These are phyloP conservation scores for Citrullus mucosospermus DNA, from an alignment of 306 rosid genomes.

Conservation along the genomic window DNA sequence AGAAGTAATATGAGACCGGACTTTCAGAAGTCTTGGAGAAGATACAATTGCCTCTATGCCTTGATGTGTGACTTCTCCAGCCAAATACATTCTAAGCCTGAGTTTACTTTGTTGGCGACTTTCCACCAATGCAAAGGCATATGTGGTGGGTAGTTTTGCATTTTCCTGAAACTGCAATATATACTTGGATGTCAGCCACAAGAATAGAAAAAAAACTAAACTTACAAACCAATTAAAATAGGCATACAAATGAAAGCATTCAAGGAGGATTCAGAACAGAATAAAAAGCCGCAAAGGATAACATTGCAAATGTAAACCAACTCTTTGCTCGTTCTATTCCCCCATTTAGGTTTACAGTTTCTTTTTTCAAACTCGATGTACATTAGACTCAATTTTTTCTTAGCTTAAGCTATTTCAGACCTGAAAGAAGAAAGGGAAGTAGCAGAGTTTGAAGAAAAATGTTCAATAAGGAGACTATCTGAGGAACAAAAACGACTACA, in stretches of 20 bases:
- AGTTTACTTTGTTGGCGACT: constrained; percentile 31
- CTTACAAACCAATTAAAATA: background rate
- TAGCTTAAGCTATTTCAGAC: background rate
- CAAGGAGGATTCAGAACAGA: background rate
- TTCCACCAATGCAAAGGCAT: constrained; percentile 91
- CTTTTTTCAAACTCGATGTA: background rate
- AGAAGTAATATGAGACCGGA: constrained; percentile 42
- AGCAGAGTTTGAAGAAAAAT: background rate
- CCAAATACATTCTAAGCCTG: constrained; percentile 60
- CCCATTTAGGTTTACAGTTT: background rate
- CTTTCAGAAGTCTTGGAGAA: constrained; percentile 44
- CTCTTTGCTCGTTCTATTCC: background rate
- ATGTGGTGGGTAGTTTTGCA: constrained; percentile 37
- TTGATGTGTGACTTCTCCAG: constrained; percentile 44
- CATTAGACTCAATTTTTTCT: background rate
- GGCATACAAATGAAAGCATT: background rate
- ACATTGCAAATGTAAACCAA: background rate
- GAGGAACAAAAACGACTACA: background rate
- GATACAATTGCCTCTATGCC: constrained; percentile 27
- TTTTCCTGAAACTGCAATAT: constrained; percentile 34
- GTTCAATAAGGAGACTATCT: background rate
- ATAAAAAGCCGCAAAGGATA: background rate
- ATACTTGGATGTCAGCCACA: background rate
- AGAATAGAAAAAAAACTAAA: background rate
- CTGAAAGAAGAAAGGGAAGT: background rate